Evolutionary conservation across 2,329 filamentous ascomycete species (phyloP), one percentile per base, ranked within the genome.

Genomic region (Fusarium marasasianum): DNA sequence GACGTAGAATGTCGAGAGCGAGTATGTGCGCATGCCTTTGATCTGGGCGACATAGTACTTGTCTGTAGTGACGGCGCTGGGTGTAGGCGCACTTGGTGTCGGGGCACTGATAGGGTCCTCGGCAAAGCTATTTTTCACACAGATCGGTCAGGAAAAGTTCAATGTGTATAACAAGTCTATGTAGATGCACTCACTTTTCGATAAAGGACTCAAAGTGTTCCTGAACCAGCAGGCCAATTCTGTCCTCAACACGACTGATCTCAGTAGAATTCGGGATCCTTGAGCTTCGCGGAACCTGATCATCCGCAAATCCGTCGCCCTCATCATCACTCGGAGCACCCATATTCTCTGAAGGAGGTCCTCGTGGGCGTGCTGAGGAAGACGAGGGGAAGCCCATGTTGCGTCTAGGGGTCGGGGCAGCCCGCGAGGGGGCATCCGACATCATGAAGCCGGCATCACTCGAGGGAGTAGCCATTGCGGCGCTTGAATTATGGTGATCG

Each of bases 11-110:
- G 94, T 96, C 3, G 94, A 96, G n/a, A 96, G 88, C 73, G 91
- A 87, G 81, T 92, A 93, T 29, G 88, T 88, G 66, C 90, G 88
- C 87, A 97, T 91, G 71, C 91, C 92, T 79, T 93, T 91, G 76
- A 97, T 94, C 83, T 95, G 94, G 56, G 93, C 93, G 66, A 96
- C 87, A 82, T 96, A 97, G 85, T 95, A 95, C 81, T 93, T 94
- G 84, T 95, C 92, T 33, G 92, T 94, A 8, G 91, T 92, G 51
- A 91, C 87, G 35, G 91, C 91, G 79, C 92, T 94, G 22, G 93
- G 92, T 8, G 89, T 86, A 15, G 92, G 91, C 12, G 87, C 85
- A 50, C 87, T 88, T 20, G 90, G 69, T 35, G 72, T 75, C 93
- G 7, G 91, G 86, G 11, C 72, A 33, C 68, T 63, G 24, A 88